These are phyloP conservation scores for Ananas comosus DNA, from an alignment of 176 grass and related monocot genomes.

Conservation along the genomic window DNA sequence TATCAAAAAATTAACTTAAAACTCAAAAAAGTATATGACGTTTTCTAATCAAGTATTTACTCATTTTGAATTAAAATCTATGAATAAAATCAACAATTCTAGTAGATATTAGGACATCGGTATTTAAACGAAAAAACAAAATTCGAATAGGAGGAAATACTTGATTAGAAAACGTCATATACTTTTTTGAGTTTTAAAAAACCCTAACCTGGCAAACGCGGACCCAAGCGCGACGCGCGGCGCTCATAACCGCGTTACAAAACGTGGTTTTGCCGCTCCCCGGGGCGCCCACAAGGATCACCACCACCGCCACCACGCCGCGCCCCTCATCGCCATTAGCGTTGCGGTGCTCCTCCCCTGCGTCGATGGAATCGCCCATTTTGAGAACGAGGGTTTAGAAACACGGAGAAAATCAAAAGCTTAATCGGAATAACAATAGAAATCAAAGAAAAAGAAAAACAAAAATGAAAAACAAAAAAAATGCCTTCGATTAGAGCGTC, in stretches of 20 bases:
- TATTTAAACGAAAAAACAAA: not conserved
- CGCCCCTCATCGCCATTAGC: not conserved
- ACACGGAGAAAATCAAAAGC: not conserved
- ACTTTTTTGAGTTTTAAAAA: no score
- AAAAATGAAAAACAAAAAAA: not conserved
- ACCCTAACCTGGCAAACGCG: conserved; percentile 66
- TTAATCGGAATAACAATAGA: not conserved
- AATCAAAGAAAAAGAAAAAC: not conserved
- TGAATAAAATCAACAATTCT: no score
- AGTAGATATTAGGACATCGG: no score
- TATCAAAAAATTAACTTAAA: no score
- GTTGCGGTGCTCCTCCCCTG: not conserved
- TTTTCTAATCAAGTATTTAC: no score
- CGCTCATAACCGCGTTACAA: conserved; percentile 41
- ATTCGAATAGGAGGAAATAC: not conserved
- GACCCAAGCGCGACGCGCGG: conserved; percentile 42
- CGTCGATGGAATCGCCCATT: not conserved
- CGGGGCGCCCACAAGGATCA: conserved; percentile 58
- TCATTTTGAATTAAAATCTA: no score
- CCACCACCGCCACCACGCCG: conserved; percentile 14
- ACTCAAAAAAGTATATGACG: no score
- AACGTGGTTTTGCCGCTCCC: conserved; percentile 94
- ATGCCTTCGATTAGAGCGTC: conserved; percentile 15
- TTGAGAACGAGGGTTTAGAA: not conserved
- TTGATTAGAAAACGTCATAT: no score